Base-by-base conservation (phyloP, 805 yeast genomes). In the Lachancea dasiensis region DNA sequence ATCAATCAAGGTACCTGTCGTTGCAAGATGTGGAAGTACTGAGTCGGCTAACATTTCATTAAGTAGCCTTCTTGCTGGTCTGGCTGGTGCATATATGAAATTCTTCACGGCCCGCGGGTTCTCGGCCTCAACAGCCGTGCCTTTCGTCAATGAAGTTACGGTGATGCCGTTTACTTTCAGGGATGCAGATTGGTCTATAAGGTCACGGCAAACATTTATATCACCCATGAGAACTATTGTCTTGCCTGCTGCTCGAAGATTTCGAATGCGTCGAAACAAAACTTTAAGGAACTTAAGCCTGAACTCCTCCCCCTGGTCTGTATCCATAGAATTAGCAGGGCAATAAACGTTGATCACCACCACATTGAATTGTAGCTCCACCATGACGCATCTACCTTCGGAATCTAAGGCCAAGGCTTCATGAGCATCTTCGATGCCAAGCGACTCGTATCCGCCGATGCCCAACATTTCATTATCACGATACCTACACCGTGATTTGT, bases 221-320 rank as follows among this genome's bases (percentile, higher is more conserved):
- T 90, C 98, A 2, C 98, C 98, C 77, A 90, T 69, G 0, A 92
- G 62, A 1, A 90, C 65, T 4, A 90, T 87, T 10, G 74, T 61
- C 48, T 89, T 82, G 0, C 86, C 86, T 43, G 64, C 28, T 1
- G 49, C 47, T n/a, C 65, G 58, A 39, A 90, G 64, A 25, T 69
- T 70, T 23, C 72, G 61, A 13, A 84, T 72, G 31, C 98, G 70
- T 38, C 70, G 61, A 36, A 86, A 73, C 33, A 90, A 55, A 1
- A 73, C 60, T 16, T 65, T 64, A 36, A 86, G 63, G 49, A 85
- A 90, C 11, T 65, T 59, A 26, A 75, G 47, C 35, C 94, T 61
- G 47, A 68, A 79, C 9, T 50, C 52, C 46, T 79, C 83, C 10
- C 78, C 95, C 20, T 76, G 81, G 18, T 74, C 81, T 0, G 86